Base-by-base conservation (phyloP, 1,139 yeast genomes). In the Taphrina populina region DNA sequence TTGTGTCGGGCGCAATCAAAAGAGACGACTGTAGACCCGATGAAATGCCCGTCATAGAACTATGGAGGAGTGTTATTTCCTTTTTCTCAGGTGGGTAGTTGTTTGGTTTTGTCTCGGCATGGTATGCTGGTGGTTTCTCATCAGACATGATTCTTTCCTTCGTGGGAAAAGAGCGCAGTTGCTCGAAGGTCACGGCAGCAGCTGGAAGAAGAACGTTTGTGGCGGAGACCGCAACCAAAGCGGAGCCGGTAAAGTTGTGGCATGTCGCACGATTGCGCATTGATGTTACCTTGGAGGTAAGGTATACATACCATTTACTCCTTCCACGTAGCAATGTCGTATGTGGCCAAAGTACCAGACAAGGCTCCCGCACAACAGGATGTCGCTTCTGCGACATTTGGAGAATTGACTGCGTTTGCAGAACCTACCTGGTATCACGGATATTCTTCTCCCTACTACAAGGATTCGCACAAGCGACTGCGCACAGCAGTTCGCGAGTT, bases 371-470 rank as follows among this genome's bases (percentile, higher is more conserved):
- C 43, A 6, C 23, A 13, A n/a, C 15, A 20, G 17, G 43, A 21
- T 21, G 11, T 11, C n/a, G 17, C 34, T 5, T 7, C 21, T 20
- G 29, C 68, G 52, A 62, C 64, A 45, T 71, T 60, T 58, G 76
- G 76, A 32, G 75, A 72, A 56, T 64, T 68, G 63, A 63, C 72
- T 21, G 76, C 76, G 10, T 73, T 66, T 58, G 75, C 71, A n/a
- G 76, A 73, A 62, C 74, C 76, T 19, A 59, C 65, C 39, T 73
- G 76, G 76, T 72, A 72, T 63, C 75, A 71, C 64, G 74, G 76
- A 27, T 70, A 66, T 63, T 65, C 67, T 59, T 62, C 74, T n/a
- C 71, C 73, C 15, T 73, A 70, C 65, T 70, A 68, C 64, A 69
- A 69, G 51, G 73, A 70, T 58, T 62, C 73, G 7, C 76, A 73